These are phyloP conservation scores for Solanum microdontum DNA, from an alignment of 257 asterid species.

Conservation along the genomic window DNA sequence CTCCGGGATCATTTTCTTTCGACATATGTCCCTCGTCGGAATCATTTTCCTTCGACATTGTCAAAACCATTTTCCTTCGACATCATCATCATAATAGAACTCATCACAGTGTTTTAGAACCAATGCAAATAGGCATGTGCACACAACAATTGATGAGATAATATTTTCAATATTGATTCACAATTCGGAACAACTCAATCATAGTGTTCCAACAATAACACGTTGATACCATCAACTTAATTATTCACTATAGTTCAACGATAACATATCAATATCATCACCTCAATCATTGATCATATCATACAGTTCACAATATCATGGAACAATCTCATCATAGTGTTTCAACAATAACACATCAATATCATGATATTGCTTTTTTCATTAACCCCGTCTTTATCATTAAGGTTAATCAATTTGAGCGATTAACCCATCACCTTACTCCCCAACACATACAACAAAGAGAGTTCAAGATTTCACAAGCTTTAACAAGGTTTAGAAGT, in stretches of 20 bases:
- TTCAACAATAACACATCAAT: background rate
- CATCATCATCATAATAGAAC: background rate
- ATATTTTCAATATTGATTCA: too few species aligned
- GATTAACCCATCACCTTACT: background rate
- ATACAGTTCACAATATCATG: background rate
- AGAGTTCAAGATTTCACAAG: background rate
- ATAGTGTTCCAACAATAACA: background rate
- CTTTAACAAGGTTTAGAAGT: background rate
- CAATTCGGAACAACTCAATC: background rate
- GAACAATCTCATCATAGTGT: background rate
- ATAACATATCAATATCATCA: background rate
- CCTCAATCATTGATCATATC: background rate
- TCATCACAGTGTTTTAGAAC: background rate
- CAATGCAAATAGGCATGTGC: too few species aligned
- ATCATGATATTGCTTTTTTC: background rate
- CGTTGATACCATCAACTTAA: background rate
- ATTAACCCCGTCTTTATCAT: background rate
- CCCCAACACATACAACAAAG: background rate
- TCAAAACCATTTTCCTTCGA: too few species aligned
- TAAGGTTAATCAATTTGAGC: background rate
- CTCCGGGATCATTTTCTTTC: rapidly evolving
- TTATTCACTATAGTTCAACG: too few species aligned
- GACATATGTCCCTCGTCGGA: too few species aligned
- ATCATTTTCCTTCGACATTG: too few species aligned
- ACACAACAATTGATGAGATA: background rate